Percentiles rank a stretch among this genome's conserved stretches.
Conservation (phyloP, 768 basidiomycete species). For the Boletus sensibilis region DNA sequence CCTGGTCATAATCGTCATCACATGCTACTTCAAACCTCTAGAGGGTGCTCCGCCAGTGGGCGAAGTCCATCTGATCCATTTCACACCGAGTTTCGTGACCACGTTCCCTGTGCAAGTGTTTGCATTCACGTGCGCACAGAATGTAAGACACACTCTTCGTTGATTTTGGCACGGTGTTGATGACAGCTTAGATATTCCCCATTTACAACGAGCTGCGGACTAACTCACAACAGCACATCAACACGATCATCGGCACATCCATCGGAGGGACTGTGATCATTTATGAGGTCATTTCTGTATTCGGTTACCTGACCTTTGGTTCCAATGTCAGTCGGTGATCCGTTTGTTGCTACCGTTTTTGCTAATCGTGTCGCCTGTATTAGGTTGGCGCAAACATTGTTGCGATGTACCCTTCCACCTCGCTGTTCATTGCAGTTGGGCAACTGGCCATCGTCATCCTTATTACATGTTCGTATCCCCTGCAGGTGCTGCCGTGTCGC, state of each 20-base stretch:
- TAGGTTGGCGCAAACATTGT: constrained; percentile 92
- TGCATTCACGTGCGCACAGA: constrained; percentile 90
- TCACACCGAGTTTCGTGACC: constrained; percentile 75
- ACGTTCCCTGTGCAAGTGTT: constrained; percentile 94
- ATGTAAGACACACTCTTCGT: constrained; percentile 49
- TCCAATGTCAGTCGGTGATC: constrained; percentile 54
- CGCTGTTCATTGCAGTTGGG: constrained; percentile 88
- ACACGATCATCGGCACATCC: constrained; percentile 80
- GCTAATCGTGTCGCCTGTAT: constrained; percentile 1
- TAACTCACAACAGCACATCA: constrained; percentile 83
- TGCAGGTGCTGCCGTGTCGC: constrained; percentile 93
- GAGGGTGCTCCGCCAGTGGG: constrained; percentile 62
- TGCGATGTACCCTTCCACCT: constrained; percentile 90
- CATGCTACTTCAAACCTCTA: constrained; percentile 75
- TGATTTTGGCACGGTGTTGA: constrained; percentile 5
- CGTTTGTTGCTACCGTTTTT: not conserved
- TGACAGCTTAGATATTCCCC: constrained; percentile 70
- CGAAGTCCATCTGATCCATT: constrained; percentile 67
- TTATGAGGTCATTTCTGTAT: constrained; percentile 85
- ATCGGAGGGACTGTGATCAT: constrained; percentile 82
- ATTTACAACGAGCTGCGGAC: constrained; percentile 86
- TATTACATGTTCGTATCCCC: constrained; percentile 89
- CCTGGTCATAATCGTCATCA: constrained; percentile 74
- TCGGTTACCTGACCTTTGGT: constrained; percentile 94
- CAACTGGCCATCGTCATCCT: constrained; percentile 90